These are phyloP conservation scores for Claviceps capensis DNA, from an alignment of 2,329 filamentous ascomycete genomes.

Conservation along the genomic window DNA sequence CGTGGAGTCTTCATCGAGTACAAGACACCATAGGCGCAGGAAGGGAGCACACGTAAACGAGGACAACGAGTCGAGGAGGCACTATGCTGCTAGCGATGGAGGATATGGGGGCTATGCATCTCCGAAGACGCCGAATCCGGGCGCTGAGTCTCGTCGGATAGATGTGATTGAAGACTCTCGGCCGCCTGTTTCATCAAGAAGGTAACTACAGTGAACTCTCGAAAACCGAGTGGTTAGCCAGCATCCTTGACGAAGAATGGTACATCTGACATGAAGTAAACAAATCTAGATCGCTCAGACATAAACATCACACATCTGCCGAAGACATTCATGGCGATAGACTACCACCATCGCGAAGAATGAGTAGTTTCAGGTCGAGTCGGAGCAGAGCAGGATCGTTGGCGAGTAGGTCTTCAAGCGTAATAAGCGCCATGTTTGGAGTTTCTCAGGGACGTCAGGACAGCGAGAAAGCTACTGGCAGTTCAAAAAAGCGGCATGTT, in stretches of 20 bases:
- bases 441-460: conserved; percentile 12
- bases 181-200: conserved; percentile 20
- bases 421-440: conserved; percentile 16
- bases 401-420: conserved; percentile 11
- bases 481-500: conserved; percentile 8
- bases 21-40: conserved; percentile 11
- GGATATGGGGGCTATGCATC: conserved; percentile 16
- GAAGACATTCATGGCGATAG: conserved; percentile 8
- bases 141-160: conserved; percentile 15
- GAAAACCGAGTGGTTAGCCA: too few species aligned
- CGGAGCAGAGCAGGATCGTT: conserved; percentile 9
- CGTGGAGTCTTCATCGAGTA: conserved; percentile 13
- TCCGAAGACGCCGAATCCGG: conserved; percentile 16
- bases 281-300: conserved; percentile 4
- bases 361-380: conserved; percentile 7
- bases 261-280: not conserved
- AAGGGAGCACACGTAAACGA: conserved; percentile 13
- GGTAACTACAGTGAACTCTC: conserved; percentile 8
- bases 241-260: too few species aligned
- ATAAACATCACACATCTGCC: conserved; percentile 9
- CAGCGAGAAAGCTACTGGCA: conserved; percentile 9
- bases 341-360: conserved; percentile 5
- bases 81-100: conserved; percentile 14
- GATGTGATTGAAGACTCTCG: conserved; percentile 21
- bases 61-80: conserved; percentile 10